A percentile compares a stretch with the other conserved stretches of the same genome.
Conservation (phyloP, 305 asterid genomes). For the Solanum chacoense region DNA sequence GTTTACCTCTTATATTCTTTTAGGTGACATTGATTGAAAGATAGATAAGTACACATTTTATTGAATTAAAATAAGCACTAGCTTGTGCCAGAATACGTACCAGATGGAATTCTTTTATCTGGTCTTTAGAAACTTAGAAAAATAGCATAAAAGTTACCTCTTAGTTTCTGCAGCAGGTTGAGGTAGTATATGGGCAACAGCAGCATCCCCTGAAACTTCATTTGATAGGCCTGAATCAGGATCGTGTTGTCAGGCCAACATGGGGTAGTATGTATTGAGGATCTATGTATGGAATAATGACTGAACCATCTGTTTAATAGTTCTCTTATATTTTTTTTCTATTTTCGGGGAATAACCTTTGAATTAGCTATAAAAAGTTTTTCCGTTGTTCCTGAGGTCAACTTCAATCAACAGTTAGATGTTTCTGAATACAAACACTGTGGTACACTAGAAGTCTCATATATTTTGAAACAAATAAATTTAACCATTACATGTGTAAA, state of each 20-base stretch:
- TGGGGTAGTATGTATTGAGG: neutral
- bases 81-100: neutral
- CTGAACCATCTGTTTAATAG: neutral
- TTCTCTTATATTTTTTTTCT: neutral
- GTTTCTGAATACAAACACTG: neutral
- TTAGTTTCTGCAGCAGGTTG: constrained; percentile 74
- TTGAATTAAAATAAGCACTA: neutral
- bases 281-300: neutral
- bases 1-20: neutral
- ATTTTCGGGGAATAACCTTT: neutral
- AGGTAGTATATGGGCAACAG: constrained; percentile 49
- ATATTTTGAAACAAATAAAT: neutral
- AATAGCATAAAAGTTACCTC: constrained; percentile 33
- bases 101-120: neutral
- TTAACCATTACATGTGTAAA: neutral
- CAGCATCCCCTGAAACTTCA: constrained; percentile 36
- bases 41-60: neutral
- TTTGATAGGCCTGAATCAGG: constrained; percentile 32
- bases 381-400: neutral
- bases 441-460: neutral
- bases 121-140: neutral
- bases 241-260: constrained; percentile 10
- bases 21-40: neutral
- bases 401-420: neutral
- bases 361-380: neutral